Percentiles rank a stretch among this genome's conserved stretches.
Evolutionary conservation across 768 basidiomycete species (phyloP).

Genomic region (Terana coerulea): DNA sequence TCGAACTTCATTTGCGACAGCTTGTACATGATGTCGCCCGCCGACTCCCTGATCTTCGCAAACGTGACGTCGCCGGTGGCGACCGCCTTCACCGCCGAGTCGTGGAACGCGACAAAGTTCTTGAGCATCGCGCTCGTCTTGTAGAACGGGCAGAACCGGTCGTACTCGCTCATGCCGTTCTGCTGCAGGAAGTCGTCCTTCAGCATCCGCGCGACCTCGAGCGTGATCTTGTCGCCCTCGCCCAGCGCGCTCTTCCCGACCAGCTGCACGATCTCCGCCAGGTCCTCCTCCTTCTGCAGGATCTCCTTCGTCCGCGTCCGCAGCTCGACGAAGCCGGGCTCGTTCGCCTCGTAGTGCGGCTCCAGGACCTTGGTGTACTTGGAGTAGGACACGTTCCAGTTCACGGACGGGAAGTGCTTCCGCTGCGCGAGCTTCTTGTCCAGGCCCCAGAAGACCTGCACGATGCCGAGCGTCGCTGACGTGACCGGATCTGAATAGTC

Average conservation of each 20-base stretch:
- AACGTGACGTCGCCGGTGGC: conserved; percentile 82
- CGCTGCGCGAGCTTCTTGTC: conserved; percentile 99
- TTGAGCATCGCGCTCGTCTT: conserved; percentile 95
- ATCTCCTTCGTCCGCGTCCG: conserved; percentile 95
- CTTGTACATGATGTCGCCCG: conserved; percentile 89
- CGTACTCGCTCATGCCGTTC: conserved; percentile 98
- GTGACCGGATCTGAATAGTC: conserved; percentile 99
- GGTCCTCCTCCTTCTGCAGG: conserved; percentile 96
- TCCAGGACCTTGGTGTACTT: conserved; percentile 96
- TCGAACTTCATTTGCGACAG: conserved; percentile 99
- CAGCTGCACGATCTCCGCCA: conserved; percentile 98
- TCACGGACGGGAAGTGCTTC: conserved; percentile 99
- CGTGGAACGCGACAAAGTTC: conserved; percentile 93
- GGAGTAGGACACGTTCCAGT: conserved; percentile 99
- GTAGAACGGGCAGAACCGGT: conserved; percentile 97
- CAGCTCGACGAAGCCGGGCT: conserved; percentile 93
- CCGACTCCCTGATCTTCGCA: conserved; percentile 80
- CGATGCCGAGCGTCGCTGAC: conserved; percentile 94
- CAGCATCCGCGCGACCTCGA: conserved; percentile 95
- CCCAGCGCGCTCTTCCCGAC: conserved; percentile 98
- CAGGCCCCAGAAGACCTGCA: conserved; percentile 99
- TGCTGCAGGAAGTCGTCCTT: conserved; percentile 98
- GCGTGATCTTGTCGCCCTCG: conserved; percentile 96
- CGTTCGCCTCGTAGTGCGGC: conserved; percentile 84
- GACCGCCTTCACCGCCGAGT: conserved; percentile 84